Conservation (phyloP, 306 rosid genomes). For the Betula pendula region DNA sequence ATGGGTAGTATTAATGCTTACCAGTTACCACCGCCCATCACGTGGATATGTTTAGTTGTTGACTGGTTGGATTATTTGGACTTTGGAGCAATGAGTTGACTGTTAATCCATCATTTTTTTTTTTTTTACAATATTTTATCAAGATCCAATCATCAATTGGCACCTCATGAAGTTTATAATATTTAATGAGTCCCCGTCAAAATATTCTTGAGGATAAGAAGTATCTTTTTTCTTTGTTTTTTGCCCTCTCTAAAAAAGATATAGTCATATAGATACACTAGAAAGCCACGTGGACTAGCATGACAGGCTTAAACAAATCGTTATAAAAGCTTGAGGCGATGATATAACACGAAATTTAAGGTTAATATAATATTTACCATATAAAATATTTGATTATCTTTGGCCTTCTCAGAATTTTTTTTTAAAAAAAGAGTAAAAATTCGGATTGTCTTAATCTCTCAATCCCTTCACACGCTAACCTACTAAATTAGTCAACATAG, state of each 20-base stretch:
- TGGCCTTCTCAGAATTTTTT: background rate
- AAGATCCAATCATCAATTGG: background rate
- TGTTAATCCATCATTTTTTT: background rate
- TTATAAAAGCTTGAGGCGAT: no score
- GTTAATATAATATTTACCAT: background rate
- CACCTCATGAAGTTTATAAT: conserved; percentile 2
- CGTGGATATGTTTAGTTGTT: conserved; percentile 9
- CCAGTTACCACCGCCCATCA: conserved; percentile 50
- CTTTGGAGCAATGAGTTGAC: background rate
- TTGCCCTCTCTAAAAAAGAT: background rate
- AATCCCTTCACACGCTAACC: background rate
- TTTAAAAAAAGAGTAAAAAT: background rate
- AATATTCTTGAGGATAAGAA: background rate
- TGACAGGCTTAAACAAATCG: background rate
- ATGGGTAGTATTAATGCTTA: background rate
- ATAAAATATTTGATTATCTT: background rate
- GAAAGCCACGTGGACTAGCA: conserved; percentile 6
- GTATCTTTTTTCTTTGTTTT: background rate
- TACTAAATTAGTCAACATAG: no score
- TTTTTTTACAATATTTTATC: background rate
- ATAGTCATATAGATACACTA: background rate
- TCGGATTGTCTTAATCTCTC: background rate
- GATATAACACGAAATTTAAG: background rate
- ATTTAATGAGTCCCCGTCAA: background rate
- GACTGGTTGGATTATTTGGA: background rate